Base-by-base conservation (phyloP, 164 flowering plant species). In the Vitis labrusca region DNA sequence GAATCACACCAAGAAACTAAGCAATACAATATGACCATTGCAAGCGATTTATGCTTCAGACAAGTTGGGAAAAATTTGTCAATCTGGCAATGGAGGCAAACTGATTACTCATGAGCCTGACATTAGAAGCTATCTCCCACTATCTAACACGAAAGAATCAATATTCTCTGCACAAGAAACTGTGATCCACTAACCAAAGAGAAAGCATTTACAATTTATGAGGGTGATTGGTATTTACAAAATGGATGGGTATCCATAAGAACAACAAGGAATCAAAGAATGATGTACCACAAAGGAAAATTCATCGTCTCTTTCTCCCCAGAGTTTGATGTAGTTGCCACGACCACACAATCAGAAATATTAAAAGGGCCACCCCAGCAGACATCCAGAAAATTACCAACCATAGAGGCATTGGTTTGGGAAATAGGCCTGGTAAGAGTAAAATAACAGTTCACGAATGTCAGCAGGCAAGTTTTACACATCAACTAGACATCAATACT, bases 401-500 rank as follows among this genome's bases (percentile, higher is more conserved):
- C 98, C 95, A 88, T 3, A 74, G 32, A 19, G 99, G 97, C 98
- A 93, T 93, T 37, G 92, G 60, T 32, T 84, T 83, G 48, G 97
- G 97, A 81, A 86, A 96, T 59, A 96, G 71, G 37, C 99, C 99
- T 95, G 83, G 49, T 6, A 48, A 49, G 48, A 71, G 16, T 44
- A 3, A 62, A 58, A 50, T 10, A 49, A 32, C 50, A 32, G 52
- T 49, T 59, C 14, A 55, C 27, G 19, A 29, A 27, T 10, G 37
- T 37, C 47, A 37, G 27, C 13, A 23, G 27, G 27, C 27, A 23
- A 23, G 27, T 1, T 23, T 23, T 23, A 23, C 27, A 23, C 27
- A 23, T 23, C 27, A 50, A 50, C 15, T 32, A 48, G 10, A 27
- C 12, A 17, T 23, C 49, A 55, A 30, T 3, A 10, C n/a, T 8